A percentile compares a stretch with the other conserved stretches of the same genome.
These are phyloP conservation scores for Lithohypha guttulata DNA, from an alignment of 2,329 filamentous ascomycete genomes.

Conservation along the genomic window DNA sequence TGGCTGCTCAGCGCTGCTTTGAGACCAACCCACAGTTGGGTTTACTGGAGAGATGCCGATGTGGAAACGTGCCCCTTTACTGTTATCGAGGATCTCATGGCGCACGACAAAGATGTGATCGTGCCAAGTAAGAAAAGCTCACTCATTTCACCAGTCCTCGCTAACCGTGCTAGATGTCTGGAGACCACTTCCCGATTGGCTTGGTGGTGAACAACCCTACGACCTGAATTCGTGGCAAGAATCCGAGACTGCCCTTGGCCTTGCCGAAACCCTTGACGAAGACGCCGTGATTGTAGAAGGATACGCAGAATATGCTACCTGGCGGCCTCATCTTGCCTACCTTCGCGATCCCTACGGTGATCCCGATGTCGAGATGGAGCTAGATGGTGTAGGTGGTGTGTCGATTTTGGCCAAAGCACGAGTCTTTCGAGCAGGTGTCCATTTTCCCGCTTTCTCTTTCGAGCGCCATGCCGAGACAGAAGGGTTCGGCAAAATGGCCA, in stretches of 20 bases:
- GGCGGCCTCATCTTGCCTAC: conserved; percentile 93
- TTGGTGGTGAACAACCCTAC: conserved; percentile 95
- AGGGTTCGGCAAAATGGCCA: conserved; percentile 99
- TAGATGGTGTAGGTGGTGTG: conserved; percentile 64
- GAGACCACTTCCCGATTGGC: conserved; percentile 97
- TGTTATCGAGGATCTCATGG: conserved; percentile 94
- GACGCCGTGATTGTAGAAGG: conserved; percentile 98
- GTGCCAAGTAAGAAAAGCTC: conserved; percentile 71
- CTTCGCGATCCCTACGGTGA: conserved; percentile 93
- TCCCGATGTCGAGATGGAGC: conserved; percentile 99
- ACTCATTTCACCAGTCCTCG: not conserved
- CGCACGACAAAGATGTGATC: conserved; percentile 97
- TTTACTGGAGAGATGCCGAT: conserved; percentile 98
- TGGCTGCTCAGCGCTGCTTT: conserved; percentile 91
- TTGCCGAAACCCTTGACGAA: conserved; percentile 91
- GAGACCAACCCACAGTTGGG: conserved; percentile 93
- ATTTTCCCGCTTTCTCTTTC: conserved; percentile 97
- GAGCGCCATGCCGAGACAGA: conserved; percentile 98
- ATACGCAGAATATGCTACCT: conserved; percentile 97
- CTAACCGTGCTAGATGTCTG: conserved; percentile 64
- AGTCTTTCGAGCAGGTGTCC: conserved; percentile 87
- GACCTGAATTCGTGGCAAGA: conserved; percentile 99
- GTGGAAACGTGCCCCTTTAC: conserved; percentile 95
- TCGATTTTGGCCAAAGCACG: conserved; percentile 93
- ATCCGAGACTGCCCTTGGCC: conserved; percentile 85